Evolutionary conservation across 306 rosid species (phyloP).

Genomic region (Carpinus fangiana): DNA sequence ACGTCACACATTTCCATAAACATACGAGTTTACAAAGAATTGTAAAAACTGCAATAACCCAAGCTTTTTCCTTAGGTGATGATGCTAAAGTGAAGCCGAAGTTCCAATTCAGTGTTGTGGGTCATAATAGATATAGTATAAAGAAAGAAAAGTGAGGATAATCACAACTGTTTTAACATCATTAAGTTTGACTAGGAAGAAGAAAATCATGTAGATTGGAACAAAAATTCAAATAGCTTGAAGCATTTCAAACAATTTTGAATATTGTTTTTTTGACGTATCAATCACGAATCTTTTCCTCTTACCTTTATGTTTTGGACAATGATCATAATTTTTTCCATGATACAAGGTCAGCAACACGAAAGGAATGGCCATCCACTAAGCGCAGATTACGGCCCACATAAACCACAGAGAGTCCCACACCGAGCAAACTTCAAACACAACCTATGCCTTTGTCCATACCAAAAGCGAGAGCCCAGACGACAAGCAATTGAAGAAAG

Average conservation of each 20-base stretch:
- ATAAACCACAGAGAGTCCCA: conserved; percentile 11
- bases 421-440: background rate
- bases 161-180: background rate
- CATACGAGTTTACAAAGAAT: too few relatives aligned
- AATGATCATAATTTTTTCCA: background rate
- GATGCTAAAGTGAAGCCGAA: background rate
- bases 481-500: too few relatives aligned
- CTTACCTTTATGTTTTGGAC: background rate
- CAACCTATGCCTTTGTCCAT: conserved; percentile 18
- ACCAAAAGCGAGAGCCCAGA: background rate
- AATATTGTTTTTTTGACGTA: background rate
- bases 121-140: background rate
- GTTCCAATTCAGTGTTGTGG: background rate
- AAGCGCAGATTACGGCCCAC: conserved; percentile 8
- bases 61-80: background rate
- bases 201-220: background rate
- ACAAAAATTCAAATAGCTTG: background rate
- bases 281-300: background rate
- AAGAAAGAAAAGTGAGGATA: background rate
- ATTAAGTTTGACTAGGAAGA: conserved; percentile 14
- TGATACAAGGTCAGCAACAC: background rate
- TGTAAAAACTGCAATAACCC: too few relatives aligned
- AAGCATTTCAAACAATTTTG: conserved; percentile 23
- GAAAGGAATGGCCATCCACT: background rate
- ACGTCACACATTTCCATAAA: too few relatives aligned